Base-by-base conservation (phyloP, 1,139 yeast species). In the Magnusiomyces starmeri region DNA sequence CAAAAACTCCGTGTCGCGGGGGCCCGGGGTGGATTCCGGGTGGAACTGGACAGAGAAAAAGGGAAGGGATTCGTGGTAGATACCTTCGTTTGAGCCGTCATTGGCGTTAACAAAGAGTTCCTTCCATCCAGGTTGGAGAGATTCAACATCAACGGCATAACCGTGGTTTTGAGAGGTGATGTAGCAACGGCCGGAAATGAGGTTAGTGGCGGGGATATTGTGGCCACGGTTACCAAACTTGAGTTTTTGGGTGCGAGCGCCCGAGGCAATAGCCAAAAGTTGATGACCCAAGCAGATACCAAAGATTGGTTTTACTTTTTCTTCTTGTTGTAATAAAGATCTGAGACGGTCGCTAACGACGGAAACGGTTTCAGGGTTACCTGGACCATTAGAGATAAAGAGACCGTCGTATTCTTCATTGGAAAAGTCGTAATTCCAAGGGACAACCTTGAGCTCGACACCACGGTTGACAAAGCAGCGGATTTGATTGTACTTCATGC, bases 221-320 rank as follows among this genome's bases (percentile, higher is more conserved):
- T 94, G 99, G 67, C 97, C 99, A 79, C 99, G 90, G 78, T 94
- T 94, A 83, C 99, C 99, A 65, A 88, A 94, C 75, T 90, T 90
- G 75, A 94, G 76, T 73, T 94, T 94, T 66, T 80, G 64, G 53
- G 99, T 92, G 21, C 85, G 75, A 54, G 97, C 97, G 66, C 98
- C 99, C 55, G 92, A 73, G 52, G 99, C 97, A 72, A 95, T 80
- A 46, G 98, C 96, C 68, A 94, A 74, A 67, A 94, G 80, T 76
- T 94, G 99, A 73, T 94, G 99, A 71, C 99, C 99, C 64, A 92
- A 77, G 81, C 99, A 94, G 68, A 94, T 94, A 81, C 98, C 98
- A 65, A 92, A 92, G 53, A 90, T 78, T 45, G 75, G 75, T 9
- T 22, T 25, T 68, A 81, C 83, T 48, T 79, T 81, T 50, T 76